Evolutionary conservation across 768 basidiomycete species (phyloP).

Genomic region (Boletellus emodensis): DNA sequence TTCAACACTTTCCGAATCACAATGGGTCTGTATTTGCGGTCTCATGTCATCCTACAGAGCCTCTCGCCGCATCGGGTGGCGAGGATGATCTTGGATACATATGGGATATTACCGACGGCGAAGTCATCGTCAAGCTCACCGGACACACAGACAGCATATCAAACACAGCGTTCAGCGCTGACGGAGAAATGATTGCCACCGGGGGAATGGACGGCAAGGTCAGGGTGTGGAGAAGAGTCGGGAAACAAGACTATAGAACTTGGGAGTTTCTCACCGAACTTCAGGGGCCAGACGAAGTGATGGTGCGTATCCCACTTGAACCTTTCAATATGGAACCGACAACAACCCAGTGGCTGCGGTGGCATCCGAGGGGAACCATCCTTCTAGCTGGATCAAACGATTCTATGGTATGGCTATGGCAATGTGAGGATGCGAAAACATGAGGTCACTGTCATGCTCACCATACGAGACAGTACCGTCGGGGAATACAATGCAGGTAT

Average conservation of each 20-base stretch:
- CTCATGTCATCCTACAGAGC: conserved; percentile 73
- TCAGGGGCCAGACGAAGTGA: conserved; percentile 93
- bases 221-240: conserved; percentile 85
- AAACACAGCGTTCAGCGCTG: conserved; percentile 70
- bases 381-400: conserved; percentile 92
- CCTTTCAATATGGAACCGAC: not conserved
- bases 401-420: conserved; percentile 95
- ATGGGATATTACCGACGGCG: conserved; percentile 83
- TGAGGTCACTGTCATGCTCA: not conserved
- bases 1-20: conserved; percentile 70
- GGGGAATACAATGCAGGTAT: conserved; percentile 93
- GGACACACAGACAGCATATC: conserved; percentile 94
- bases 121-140: conserved; percentile 76
- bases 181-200: conserved; percentile 91
- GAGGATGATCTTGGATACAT: conserved; percentile 95
- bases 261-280: conserved; percentile 97
- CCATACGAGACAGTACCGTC: conserved; percentile 66
- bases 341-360: conserved; percentile 71
- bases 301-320: conserved; percentile 51
- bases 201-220: conserved; percentile 99
- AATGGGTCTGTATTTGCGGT: conserved; percentile 78
- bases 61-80: conserved; percentile 87
- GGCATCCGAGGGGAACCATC: conserved; percentile 93
- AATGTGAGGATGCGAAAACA: conserved; percentile 53
- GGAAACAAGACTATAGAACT: conserved; percentile 62